Conservation (phyloP, 306 rosid genomes). For the Pyrus communis region DNA sequence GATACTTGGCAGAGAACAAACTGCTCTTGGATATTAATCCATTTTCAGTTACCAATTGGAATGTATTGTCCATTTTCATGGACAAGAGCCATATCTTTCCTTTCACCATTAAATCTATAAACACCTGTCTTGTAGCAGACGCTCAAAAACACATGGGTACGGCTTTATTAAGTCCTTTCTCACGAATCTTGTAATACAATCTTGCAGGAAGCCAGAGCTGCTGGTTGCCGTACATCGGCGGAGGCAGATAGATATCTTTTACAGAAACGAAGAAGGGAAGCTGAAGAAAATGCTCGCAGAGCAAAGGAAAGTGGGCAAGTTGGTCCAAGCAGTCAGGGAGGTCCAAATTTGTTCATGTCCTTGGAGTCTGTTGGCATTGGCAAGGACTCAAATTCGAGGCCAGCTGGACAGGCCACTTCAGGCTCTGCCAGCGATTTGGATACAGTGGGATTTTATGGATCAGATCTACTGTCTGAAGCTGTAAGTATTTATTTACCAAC, state of each 20-base stretch:
- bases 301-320: constrained; percentile 48
- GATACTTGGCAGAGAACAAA: constrained; percentile 18
- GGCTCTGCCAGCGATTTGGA: constrained; percentile 55
- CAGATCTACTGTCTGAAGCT: constrained; percentile 76
- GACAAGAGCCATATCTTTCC: not conserved
- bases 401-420: constrained; percentile 51
- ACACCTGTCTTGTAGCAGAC: not conserved
- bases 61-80: not conserved
- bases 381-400: constrained; percentile 56
- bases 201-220: constrained; percentile 68
- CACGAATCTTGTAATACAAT: not conserved
- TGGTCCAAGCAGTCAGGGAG: constrained; percentile 63
- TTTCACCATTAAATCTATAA: not conserved
- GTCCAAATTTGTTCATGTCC: constrained; percentile 50
- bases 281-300: constrained; percentile 54
- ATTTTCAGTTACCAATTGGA: constrained; percentile 3
- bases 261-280: constrained; percentile 58
- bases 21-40: not conserved
- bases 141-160: not conserved
- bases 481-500: constrained; percentile 41
- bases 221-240: constrained; percentile 65
- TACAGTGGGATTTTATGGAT: constrained; percentile 52
- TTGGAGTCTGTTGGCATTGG: constrained; percentile 44
- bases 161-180: not conserved
- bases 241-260: constrained; percentile 69